Percentiles rank a stretch among this genome's conserved stretches.
These are phyloP conservation scores for Leishmania turanica DNA, from an alignment of 208 protist genomes.

Conservation along the genomic window DNA sequence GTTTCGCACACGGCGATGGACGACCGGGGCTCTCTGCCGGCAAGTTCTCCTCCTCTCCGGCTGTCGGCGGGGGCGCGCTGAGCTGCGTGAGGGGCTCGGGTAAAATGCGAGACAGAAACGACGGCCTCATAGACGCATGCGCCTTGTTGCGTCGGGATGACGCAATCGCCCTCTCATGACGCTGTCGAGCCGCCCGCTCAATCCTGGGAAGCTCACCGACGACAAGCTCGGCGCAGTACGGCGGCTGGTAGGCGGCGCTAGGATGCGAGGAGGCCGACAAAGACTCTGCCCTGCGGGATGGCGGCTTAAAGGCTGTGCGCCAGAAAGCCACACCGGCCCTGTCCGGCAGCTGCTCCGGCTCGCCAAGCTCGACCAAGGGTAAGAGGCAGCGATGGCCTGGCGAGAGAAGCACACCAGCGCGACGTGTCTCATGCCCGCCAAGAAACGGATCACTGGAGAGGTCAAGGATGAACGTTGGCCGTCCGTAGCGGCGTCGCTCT, in stretches of 20 bases:
- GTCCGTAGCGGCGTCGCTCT: conserved; percentile 17
- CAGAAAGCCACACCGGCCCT: conserved; percentile 26
- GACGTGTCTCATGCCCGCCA: conserved; percentile 16
- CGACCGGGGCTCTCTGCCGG: neutral
- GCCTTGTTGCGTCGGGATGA: neutral
- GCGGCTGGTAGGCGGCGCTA: conserved; percentile 11
- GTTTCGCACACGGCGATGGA: neutral
- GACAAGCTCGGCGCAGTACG: conserved; percentile 51
- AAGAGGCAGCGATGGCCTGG: conserved; percentile 43
- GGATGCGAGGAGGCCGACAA: neutral
- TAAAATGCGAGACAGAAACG: conserved; percentile 9
- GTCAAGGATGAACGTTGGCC: conserved; percentile 30
- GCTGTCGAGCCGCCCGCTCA: conserved; percentile 26
- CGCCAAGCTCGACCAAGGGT: conserved; percentile 10
- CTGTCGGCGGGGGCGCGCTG: neutral
- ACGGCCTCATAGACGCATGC: neutral
- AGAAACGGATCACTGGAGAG: conserved; percentile 40
- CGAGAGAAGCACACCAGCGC: conserved; percentile 44
- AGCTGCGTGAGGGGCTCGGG: neutral
- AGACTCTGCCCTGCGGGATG: neutral
- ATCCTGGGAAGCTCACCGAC: conserved; percentile 48
- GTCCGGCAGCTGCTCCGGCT: conserved; percentile 20
- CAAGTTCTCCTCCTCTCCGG: neutral
- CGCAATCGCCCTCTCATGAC: neutral
- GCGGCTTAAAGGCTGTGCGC: conserved; percentile 10